phyloP scores from a whole-genome alignment of 129 eudicot genomes.

The Tanacetum coccineum region DNA sequence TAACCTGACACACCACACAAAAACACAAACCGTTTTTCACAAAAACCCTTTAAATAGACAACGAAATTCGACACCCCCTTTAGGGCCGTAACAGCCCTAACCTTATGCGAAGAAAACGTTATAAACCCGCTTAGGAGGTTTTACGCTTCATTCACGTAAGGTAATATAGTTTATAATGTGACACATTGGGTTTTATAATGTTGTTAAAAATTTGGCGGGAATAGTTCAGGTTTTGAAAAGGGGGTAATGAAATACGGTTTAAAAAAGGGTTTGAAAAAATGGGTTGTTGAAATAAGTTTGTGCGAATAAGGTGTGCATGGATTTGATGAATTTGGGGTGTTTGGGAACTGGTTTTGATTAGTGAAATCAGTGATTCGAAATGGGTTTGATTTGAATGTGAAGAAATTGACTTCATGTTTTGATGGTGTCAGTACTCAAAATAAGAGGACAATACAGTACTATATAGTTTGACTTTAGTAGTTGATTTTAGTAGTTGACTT shows the following conservation, averaged over 20 bases:
- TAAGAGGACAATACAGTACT: neutral
- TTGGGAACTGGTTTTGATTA: constrained; percentile 50
- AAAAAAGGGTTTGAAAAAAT: constrained; percentile 47
- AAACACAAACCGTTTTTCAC: too few relatives aligned
- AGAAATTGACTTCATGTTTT: constrained; percentile 4
- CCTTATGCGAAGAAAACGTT: constrained; percentile 43
- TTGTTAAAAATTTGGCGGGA: constrained; percentile 42
- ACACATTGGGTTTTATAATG: constrained; percentile 42
- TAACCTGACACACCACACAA: too few relatives aligned
- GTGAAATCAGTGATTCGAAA: constrained; percentile 34
- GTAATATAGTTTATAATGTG: constrained; percentile 57
- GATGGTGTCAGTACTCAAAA: neutral
- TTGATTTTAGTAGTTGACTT: too few relatives aligned
- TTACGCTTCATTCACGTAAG: constrained; percentile 34
- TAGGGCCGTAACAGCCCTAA: constrained; percentile 39
- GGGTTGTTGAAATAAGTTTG: constrained; percentile 42
- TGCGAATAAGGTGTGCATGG: constrained; percentile 64
- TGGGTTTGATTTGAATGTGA: constrained; percentile 31
- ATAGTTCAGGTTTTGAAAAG: constrained; percentile 33
- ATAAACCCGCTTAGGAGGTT: constrained; percentile 48
- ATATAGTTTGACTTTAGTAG: neutral
- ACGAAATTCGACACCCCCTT: constrained; percentile 44
- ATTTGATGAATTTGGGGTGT: constrained; percentile 57
- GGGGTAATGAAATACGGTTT: constrained; percentile 37
- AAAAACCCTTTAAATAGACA: too few relatives aligned